Conservation (phyloP, 768 basidiomycete species). For the Tulasnella sp. region DNA sequence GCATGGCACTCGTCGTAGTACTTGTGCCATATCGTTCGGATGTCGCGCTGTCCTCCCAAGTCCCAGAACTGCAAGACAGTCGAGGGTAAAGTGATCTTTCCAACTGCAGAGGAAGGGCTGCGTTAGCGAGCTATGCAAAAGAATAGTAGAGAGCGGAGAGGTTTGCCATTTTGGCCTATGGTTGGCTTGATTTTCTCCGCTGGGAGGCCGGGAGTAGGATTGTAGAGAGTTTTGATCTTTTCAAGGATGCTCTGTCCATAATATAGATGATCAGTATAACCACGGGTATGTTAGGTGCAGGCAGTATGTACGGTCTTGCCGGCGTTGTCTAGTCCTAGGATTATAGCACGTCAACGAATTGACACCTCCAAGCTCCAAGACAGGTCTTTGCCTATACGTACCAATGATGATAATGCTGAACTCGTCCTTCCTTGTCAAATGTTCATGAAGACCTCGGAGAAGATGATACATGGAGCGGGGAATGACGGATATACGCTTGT, state of each 20-base stretch:
- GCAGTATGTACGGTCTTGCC: conserved; percentile 64
- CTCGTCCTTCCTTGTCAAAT: conserved; percentile 81
- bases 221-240: conserved; percentile 89
- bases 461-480: conserved; percentile 71
- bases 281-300: conserved; percentile 6
- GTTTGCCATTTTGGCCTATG: conserved; percentile 92
- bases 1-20: conserved; percentile 98
- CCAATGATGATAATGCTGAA: conserved; percentile 94
- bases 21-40: conserved; percentile 84
- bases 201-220: conserved; percentile 71
- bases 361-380: neutral
- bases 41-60: conserved; percentile 87
- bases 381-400: conserved; percentile 22
- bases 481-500: neutral
- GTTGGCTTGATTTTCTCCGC: conserved; percentile 94
- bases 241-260: conserved; percentile 85
- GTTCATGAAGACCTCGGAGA: conserved; percentile 81
- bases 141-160: neutral
- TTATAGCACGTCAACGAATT: neutral
- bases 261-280: no score
- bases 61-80: conserved; percentile 97
- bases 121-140: neutral
- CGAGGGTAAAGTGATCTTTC: conserved; percentile 85
- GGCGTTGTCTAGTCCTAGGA: conserved; percentile 57
- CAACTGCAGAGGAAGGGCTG: conserved; percentile 42